Evolutionary conservation across 139 green algal species (phyloP), one percentile per base, ranked within the genome.

Genomic region (Penium margaritaceum): DNA sequence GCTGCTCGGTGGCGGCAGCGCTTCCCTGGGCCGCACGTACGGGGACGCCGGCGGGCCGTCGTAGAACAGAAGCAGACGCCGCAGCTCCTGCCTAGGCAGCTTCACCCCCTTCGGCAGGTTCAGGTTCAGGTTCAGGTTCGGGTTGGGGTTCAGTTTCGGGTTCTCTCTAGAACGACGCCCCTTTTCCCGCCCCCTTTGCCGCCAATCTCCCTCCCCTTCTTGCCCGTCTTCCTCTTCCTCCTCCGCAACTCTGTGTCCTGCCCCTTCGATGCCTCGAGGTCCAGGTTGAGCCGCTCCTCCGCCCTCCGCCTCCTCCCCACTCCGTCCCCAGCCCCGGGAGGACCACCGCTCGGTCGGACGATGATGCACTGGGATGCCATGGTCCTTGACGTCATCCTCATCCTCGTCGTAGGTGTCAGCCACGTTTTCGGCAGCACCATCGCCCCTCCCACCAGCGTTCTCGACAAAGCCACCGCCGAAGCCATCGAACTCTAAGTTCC

Each of bases 91-190:
- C n/a, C 39, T 37, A 27, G 33, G 36, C 9, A 78, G 41, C 39
- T 47, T 61, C n/a, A 71, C 32, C 14, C 71, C 68, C 3, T 29
- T 9, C n/a, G 68, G 68, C 19, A 76, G 60, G 15, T 76, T 67
- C 35, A 76, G 68, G 24, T 67, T 76, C 2, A 74, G 19, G 17
- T 24, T 24, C 51, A 60, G 15, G 14, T 32, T 58, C 46, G 41
- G 41, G 41, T 58, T 21, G 46, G 5, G 14, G 4, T 32, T 21
- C 5, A 55, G 44, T 55, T 17, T 58, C 46, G 5, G 21, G 29
- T 14, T n/a, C 51, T 60, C 30, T 60, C 51, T 60, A 24, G n/a
- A 34, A 60, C 2, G 47, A 24, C 19, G 51, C 51, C 51, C 14
- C 4, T 60, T 0, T 24, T 6, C 30, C 51, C 30, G 51, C 4